Percentiles rank a stretch among this genome's conserved stretches.
phyloP scores from a whole-genome alignment of 176 grass and related monocot species.

The Carex pumila region DNA sequence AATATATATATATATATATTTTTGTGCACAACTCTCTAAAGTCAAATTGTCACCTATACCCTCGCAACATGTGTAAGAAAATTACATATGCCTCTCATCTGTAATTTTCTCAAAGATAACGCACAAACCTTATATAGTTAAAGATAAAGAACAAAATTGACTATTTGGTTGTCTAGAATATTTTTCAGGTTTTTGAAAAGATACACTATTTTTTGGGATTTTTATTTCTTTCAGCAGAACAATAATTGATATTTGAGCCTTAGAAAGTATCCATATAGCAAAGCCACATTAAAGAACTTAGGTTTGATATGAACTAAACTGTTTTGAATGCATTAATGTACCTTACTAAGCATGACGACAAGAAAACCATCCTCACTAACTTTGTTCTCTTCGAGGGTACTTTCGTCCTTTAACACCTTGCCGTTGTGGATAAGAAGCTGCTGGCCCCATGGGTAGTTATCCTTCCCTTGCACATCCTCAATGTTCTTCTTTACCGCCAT shows the following conservation, averaged over 20 bases:
- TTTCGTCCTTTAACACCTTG: slow-evolving; percentile 96
- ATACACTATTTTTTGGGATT: background rate
- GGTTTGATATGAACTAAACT: background rate
- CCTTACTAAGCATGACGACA: slow-evolving; percentile 94
- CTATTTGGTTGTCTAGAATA: background rate
- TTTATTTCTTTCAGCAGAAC: background rate
- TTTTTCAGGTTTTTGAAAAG: background rate
- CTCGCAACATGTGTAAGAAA: background rate
- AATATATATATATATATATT: no score
- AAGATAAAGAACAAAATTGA: background rate
- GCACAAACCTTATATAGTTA: background rate
- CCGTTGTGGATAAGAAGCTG: slow-evolving; percentile 79
- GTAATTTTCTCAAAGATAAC: background rate
- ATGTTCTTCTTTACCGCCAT: slow-evolving; percentile 96
- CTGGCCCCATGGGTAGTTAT: slow-evolving; percentile 78
- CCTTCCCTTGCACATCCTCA: slow-evolving; percentile 82
- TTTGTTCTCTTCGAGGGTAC: slow-evolving; percentile 86
- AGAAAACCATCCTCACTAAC: slow-evolving; percentile 63
- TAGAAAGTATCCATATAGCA: background rate
- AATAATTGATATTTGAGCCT: background rate
- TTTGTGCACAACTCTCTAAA: background rate
- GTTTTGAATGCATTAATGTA: slow-evolving; percentile 5
- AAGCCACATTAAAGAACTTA: background rate
- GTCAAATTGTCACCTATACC: background rate
- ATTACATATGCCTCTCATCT: background rate